Base-by-base conservation (phyloP, 331 rosid genomes). In the Quercus lobata region DNA sequence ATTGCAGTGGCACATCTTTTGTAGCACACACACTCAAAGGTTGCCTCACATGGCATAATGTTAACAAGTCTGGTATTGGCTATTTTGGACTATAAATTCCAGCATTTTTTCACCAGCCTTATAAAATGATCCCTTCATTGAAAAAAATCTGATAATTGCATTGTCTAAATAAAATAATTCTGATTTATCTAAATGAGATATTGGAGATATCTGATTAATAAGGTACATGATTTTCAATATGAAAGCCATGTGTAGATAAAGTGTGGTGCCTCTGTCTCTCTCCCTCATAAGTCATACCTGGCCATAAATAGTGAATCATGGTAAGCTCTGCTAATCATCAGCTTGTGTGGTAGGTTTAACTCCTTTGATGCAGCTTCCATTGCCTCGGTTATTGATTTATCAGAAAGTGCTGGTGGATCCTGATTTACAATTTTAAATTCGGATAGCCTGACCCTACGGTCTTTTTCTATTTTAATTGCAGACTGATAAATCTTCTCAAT, bases 281-380 rank as follows among this genome's bases (percentile, higher is more conserved):
- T 80, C 25, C 24, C 66, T n/a, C 72, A 58, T 44, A 70, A 55
- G 55, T 49, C 53, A 35, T 87, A 93, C 99, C 99, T 90, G 79
- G 96, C 96, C 99, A 93, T 93, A 82, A 93, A 95, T 82, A 96
- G 80, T 14, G 99, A 87, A 88, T 96, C 97, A 29, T 93, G 99
- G 86, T 93, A 95, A 61, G 99, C 99, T 84, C 99, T 86, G 80
- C 99, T 93, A 69, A 93, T 95, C 96, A 95, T 93, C 76, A 89
- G 80, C 82, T 95, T 95, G 96, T 90, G 89, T 0, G 93, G 80
- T 79, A 95, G 90, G 81, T 91, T 90, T 52, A 93, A 88, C 83
- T 89, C 98, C 70, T 80, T 84, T 58, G 97, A 82, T 57, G 98
- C 89, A 85, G 86, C 84, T 79, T 89, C 88, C 97, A 93, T 86